Evolutionary conservation across 768 basidiomycete genomes (phyloP).

Genomic region (Neoboletus brunneissimus): DNA sequence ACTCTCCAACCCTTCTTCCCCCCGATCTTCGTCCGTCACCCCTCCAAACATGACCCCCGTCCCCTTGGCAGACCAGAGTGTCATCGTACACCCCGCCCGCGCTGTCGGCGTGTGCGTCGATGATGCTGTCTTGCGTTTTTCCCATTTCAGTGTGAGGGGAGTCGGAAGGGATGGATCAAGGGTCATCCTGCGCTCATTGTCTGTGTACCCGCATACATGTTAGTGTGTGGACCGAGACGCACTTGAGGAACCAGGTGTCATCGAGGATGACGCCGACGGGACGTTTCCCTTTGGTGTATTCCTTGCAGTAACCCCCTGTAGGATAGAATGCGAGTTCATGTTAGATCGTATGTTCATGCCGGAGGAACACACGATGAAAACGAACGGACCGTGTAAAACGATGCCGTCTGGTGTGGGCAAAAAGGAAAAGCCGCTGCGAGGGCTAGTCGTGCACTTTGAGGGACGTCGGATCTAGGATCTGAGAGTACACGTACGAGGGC

Average conservation of each 20-base stretch:
- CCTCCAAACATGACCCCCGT: slow-evolving; percentile 85
- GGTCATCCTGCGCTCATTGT: slow-evolving; percentile 29
- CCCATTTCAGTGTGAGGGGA: slow-evolving; percentile 71
- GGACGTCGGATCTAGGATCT: no score
- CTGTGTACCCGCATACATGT: not conserved
- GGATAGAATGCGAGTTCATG: not conserved
- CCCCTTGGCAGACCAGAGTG: slow-evolving; percentile 64
- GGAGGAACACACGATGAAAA: not conserved
- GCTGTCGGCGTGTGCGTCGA: slow-evolving; percentile 51
- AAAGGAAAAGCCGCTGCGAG: slow-evolving; percentile 84
- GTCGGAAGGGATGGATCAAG: slow-evolving; percentile 23
- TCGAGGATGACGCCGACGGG: slow-evolving; percentile 85
- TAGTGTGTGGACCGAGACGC: slow-evolving; percentile 12
- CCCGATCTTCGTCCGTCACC: slow-evolving; percentile 82
- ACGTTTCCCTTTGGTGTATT: slow-evolving; percentile 82
- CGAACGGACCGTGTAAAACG: slow-evolving; percentile 62
- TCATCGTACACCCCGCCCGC: slow-evolving; percentile 86
- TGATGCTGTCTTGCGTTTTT: slow-evolving; percentile 75
- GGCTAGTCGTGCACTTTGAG: slow-evolving; percentile 36
- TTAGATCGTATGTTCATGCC: not conserved
- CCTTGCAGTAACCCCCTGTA: slow-evolving; percentile 86
- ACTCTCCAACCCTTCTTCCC: slow-evolving; percentile 81
- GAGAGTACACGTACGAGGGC: slow-evolving; percentile 56
- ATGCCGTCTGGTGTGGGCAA: slow-evolving; percentile 75
- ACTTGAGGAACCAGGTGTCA: slow-evolving; percentile 88